These are phyloP conservation scores for Hymenoscyphus occultus DNA, from an alignment of 2,329 filamentous ascomycete species.

Conservation along the genomic window DNA sequence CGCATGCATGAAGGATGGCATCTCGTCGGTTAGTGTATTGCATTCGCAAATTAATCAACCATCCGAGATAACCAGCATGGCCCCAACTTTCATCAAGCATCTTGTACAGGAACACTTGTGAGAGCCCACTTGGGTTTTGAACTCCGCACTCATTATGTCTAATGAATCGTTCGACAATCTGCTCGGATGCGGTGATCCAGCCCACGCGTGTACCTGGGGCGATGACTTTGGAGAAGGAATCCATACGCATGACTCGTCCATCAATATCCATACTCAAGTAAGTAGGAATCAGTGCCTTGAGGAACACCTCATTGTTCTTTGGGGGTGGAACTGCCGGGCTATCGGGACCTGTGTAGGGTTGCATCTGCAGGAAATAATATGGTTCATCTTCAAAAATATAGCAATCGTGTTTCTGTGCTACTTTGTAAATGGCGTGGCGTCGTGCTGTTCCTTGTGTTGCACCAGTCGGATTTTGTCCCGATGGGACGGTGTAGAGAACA, in stretches of 20 bases:
- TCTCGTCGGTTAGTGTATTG: slow-evolving; percentile 81
- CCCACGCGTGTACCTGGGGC: slow-evolving; percentile 77
- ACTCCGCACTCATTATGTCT: slow-evolving; percentile 80
- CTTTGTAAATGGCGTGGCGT: slow-evolving; percentile 59
- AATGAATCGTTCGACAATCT: slow-evolving; percentile 78
- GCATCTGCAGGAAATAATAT: slow-evolving; percentile 71
- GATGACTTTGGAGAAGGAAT: slow-evolving; percentile 91
- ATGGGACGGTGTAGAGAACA: slow-evolving; percentile 68
- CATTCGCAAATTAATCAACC: slow-evolving; percentile 77
- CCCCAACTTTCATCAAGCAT: slow-evolving; percentile 93
- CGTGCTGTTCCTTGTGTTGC: slow-evolving; percentile 60
- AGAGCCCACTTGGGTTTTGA: slow-evolving; percentile 82
- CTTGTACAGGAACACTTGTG: slow-evolving; percentile 82
- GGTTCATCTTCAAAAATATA: slow-evolving; percentile 73
- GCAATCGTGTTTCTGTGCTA: slow-evolving; percentile 68
- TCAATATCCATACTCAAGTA: slow-evolving; percentile 79
- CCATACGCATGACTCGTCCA: slow-evolving; percentile 84
- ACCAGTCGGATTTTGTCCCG: slow-evolving; percentile 74
- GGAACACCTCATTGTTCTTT: slow-evolving; percentile 66
- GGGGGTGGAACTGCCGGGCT: slow-evolving; percentile 51
- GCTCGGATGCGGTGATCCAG: slow-evolving; percentile 85
- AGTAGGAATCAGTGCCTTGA: slow-evolving; percentile 69
- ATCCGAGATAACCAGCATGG: slow-evolving; percentile 82
- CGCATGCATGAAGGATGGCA: slow-evolving; percentile 74
- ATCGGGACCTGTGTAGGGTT: slow-evolving; percentile 50